phyloP scores from a whole-genome alignment of 306 rosid species.

The Fragaria vesca region DNA sequence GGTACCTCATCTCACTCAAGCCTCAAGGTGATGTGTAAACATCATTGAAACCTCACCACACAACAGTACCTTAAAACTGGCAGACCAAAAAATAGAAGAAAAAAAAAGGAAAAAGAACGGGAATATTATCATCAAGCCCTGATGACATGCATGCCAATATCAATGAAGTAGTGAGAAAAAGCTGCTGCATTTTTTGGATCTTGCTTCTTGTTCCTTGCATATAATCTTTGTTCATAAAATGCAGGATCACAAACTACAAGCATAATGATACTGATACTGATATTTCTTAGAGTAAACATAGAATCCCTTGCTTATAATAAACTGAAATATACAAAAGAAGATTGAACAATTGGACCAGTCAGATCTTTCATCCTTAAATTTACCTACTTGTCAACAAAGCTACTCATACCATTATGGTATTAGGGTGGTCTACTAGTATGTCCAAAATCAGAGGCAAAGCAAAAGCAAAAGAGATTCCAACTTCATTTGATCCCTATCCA shows the following conservation, averaged over 20 bases:
- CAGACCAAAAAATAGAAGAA: background rate
- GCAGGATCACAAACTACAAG: constrained; percentile 10
- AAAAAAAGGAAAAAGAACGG: background rate
- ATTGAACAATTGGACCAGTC: background rate
- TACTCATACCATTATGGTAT: constrained; percentile 33
- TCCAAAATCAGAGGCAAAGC: constrained; percentile 33
- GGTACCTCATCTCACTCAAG: constrained; percentile 4
- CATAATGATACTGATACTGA: background rate
- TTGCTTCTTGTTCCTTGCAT: constrained; percentile 30
- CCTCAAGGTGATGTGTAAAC: constrained; percentile 19
- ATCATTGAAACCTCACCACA: constrained; percentile 16
- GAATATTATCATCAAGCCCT: constrained; percentile 21
- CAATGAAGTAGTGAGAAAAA: constrained; percentile 26
- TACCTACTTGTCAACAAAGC: constrained; percentile 25
- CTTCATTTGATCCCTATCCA: background rate
- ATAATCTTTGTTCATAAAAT: constrained; percentile 27
- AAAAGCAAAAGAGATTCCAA: background rate
- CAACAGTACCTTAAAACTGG: constrained; percentile 31
- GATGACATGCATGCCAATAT: constrained; percentile 28
- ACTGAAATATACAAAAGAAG: background rate
- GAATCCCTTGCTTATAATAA: background rate
- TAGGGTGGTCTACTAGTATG: constrained; percentile 32
- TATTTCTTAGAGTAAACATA: background rate
- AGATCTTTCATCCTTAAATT: background rate
- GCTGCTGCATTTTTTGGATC: constrained; percentile 36